phyloP scores from a whole-genome alignment of 805 yeast genomes.

The Nakazawaea anatomiae region DNA sequence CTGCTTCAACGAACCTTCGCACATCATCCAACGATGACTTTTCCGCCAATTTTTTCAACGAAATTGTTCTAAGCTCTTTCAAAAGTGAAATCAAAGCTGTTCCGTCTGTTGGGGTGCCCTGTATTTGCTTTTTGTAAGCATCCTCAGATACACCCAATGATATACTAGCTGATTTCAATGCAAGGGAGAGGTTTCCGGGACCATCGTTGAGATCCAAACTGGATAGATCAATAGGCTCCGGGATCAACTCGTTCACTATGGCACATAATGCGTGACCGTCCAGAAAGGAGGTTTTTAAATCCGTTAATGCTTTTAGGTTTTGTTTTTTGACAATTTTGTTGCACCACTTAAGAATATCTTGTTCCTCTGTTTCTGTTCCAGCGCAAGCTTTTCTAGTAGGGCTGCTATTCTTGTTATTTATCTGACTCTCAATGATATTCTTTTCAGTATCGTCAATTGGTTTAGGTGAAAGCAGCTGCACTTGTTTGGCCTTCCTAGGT shows the following conservation, averaged over 20 bases:
- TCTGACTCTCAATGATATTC: neutral
- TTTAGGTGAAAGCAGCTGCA: neutral
- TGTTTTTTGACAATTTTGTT: slow-evolving; percentile 13
- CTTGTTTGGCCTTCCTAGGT: neutral
- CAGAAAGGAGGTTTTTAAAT: slow-evolving; percentile 12
- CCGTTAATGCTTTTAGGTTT: slow-evolving; percentile 13
- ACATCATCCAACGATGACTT: slow-evolving; percentile 15
- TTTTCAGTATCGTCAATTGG: neutral
- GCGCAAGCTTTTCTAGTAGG: no score
- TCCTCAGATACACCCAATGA: neutral
- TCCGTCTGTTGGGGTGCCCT: neutral
- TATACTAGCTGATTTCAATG: neutral
- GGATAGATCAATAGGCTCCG: neutral
- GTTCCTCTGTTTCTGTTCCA: slow-evolving; percentile 2
- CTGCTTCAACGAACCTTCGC: slow-evolving; percentile 28
- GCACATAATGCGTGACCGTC: slow-evolving; percentile 10
- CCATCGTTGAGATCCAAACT: neutral
- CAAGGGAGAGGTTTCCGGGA: neutral
- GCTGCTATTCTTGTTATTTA: no score
- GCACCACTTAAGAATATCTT: neutral
- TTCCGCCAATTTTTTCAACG: slow-evolving; percentile 19
- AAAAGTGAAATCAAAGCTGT: neutral
- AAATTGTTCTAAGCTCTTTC: neutral
- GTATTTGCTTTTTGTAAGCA: neutral
- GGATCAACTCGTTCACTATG: neutral